phyloP scores from a whole-genome alignment of 139 green algal species.

The Micromonas commoda region DNA sequence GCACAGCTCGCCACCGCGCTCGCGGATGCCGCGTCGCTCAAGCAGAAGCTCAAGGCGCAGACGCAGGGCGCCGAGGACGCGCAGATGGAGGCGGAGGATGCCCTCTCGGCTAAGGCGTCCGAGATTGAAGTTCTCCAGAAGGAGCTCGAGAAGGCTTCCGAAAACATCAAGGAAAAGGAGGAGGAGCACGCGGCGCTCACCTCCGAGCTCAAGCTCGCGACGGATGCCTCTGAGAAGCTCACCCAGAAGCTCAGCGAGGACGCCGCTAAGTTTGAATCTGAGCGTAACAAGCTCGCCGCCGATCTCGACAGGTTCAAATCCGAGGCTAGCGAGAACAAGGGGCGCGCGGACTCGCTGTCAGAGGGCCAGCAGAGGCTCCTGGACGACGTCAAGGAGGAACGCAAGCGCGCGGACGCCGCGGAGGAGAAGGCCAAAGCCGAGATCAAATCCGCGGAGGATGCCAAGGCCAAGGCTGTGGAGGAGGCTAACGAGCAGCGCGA shows the following conservation, averaged over 20 bases:
- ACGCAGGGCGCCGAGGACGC: not conserved
- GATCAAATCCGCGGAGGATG: slow-evolving; percentile 54
- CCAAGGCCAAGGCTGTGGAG: slow-evolving; percentile 15
- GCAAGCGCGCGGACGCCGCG: not conserved
- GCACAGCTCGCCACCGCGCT: not conserved
- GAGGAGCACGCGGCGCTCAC: not conserved
- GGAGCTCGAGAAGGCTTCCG: not conserved
- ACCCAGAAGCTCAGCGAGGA: slow-evolving; percentile 1
- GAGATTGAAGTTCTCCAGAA: not conserved
- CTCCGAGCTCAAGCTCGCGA: not conserved
- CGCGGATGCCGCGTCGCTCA: not conserved
- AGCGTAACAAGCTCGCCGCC: slow-evolving; percentile 7
- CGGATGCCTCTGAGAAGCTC: not conserved
- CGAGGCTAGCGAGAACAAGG: not conserved
- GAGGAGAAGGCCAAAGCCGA: slow-evolving; percentile 36
- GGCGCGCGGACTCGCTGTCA: not conserved
- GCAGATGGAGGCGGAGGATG: slow-evolving; percentile 1
- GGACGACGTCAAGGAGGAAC: slow-evolving; percentile 10
- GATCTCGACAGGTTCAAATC: slow-evolving; percentile 32
- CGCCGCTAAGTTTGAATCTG: slow-evolving; percentile 8
- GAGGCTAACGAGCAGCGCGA: slow-evolving; percentile 17
- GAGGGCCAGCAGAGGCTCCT: not conserved
- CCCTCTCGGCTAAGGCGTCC: not conserved
- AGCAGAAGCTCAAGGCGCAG: not conserved
- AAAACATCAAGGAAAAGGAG: slow-evolving; percentile 3